Evolutionary conservation across 805 yeast genomes (phyloP).

Genomic region (Komagataella populi): DNA sequence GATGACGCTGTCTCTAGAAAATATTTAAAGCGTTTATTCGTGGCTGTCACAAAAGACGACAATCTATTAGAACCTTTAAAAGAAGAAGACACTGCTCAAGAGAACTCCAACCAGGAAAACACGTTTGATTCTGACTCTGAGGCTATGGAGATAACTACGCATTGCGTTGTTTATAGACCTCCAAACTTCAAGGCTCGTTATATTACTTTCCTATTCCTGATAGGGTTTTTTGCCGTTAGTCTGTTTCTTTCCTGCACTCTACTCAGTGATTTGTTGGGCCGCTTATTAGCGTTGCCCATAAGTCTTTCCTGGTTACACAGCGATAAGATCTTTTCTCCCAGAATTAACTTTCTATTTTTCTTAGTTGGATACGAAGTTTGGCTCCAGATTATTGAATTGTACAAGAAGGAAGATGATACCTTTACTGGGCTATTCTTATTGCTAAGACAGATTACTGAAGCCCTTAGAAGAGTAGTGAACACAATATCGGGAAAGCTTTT

Average conservation of each 20-base stretch:
- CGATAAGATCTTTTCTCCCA: neutral
- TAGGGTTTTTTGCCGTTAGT: neutral
- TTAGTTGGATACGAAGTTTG: neutral
- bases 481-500: neutral
- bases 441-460: neutral
- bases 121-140: conserved; percentile 6
- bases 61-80: conserved; percentile 31
- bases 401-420: neutral
- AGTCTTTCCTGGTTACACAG: neutral
- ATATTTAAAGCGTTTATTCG: conserved; percentile 54
- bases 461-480: neutral
- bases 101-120: neutral
- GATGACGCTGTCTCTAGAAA: conserved; percentile 62
- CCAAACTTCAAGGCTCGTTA: conserved; percentile 35
- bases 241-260: neutral
- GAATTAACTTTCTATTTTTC: neutral
- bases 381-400: neutral
- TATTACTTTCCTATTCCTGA: neutral
- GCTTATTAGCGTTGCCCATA: neutral
- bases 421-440: neutral
- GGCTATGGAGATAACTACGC: conserved; percentile 23
- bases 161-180: conserved; percentile 78
- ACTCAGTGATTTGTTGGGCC: neutral
- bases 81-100: conserved; percentile 19
- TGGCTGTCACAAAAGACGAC: conserved; percentile 74